phyloP scores from a whole-genome alignment of 2,329 filamentous ascomycete genomes.

The Colletotrichum somersetense region DNA sequence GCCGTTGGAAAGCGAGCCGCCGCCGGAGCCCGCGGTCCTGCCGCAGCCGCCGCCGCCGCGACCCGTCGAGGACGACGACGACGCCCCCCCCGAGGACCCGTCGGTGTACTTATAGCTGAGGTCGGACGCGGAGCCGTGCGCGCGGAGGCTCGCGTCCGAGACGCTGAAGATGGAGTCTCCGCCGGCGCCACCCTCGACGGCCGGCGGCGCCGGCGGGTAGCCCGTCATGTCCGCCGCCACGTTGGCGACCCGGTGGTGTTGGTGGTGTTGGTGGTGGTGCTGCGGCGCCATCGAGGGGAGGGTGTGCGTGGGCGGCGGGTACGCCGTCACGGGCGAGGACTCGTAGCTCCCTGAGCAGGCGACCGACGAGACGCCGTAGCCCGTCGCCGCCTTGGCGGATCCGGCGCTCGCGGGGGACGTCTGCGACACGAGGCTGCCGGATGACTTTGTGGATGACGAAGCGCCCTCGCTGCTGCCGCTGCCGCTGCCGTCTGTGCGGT shows the following conservation, averaged over 20 bases:
- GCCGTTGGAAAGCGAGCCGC: slow-evolving; percentile 31
- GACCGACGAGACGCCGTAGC: slow-evolving; percentile 19
- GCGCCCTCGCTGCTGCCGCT: not conserved
- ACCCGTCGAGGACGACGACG: not conserved
- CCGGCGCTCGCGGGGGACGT: slow-evolving; percentile 33
- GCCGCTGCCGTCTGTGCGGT: slow-evolving; percentile 24
- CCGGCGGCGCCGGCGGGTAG: slow-evolving; percentile 37
- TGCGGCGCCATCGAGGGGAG: slow-evolving; percentile 34
- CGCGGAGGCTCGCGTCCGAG: slow-evolving; percentile 37
- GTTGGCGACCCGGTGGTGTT: slow-evolving; percentile 23
- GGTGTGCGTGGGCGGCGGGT: slow-evolving; percentile 27
- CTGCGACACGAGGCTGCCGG: slow-evolving; percentile 16
- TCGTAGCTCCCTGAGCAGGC: slow-evolving; percentile 18
- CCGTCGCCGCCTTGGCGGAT: slow-evolving; percentile 22
- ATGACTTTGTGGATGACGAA: slow-evolving; percentile 28
- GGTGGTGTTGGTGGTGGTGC: not conserved
- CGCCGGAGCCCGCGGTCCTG: slow-evolving; percentile 15
- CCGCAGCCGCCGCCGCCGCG: slow-evolving; percentile 37
- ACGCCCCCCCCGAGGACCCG: not conserved
- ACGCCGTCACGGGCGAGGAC: slow-evolving; percentile 27
- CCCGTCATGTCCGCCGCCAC: slow-evolving; percentile 22
- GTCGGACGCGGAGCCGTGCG: slow-evolving; percentile 36
- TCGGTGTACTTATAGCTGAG: slow-evolving; percentile 42
- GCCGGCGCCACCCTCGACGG: too few species aligned
- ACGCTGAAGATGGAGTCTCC: slow-evolving; percentile 40